Percentiles rank a stretch among this genome's conserved stretches.
phyloP scores from a whole-genome alignment of 139 green algal species.

The Micractinium conductrix region DNA sequence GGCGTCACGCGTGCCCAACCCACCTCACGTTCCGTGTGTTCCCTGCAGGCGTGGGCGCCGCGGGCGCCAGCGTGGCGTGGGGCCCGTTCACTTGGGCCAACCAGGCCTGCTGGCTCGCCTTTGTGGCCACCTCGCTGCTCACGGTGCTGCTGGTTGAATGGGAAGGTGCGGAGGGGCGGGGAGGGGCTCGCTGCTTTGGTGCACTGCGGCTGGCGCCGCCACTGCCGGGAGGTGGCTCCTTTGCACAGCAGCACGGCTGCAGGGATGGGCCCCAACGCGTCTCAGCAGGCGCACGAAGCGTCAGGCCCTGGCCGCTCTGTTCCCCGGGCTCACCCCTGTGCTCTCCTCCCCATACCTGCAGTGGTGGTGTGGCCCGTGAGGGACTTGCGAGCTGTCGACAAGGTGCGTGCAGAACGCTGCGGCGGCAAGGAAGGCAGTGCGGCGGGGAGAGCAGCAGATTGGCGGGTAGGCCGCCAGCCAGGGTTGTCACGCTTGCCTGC shows the following conservation, averaged over 20 bases:
- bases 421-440: too few species aligned
- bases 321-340: too few species aligned
- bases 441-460: too few species aligned
- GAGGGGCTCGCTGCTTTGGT: too few species aligned
- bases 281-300: too few species aligned
- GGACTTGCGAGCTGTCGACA: conserved; percentile 10
- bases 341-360: neutral
- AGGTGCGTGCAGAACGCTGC: conserved; percentile 14
- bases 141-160: conserved; percentile 9
- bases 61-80: conserved; percentile 25
- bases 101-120: conserved; percentile 45
- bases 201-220: too few species aligned
- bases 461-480: too few species aligned
- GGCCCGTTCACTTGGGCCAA: conserved; percentile 51
- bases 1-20: neutral
- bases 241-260: too few species aligned
- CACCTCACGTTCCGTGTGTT: neutral
- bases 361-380: conserved; percentile 23
- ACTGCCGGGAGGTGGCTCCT: too few species aligned
- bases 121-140: conserved; percentile 14
- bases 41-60: conserved; percentile 12
- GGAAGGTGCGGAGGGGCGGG: neutral
- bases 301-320: too few species aligned
- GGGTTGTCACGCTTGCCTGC: neutral
- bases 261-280: too few species aligned